phyloP scores from a whole-genome alignment of 2,329 filamentous ascomycete genomes.

The Pestalotiopsis sp. region DNA sequence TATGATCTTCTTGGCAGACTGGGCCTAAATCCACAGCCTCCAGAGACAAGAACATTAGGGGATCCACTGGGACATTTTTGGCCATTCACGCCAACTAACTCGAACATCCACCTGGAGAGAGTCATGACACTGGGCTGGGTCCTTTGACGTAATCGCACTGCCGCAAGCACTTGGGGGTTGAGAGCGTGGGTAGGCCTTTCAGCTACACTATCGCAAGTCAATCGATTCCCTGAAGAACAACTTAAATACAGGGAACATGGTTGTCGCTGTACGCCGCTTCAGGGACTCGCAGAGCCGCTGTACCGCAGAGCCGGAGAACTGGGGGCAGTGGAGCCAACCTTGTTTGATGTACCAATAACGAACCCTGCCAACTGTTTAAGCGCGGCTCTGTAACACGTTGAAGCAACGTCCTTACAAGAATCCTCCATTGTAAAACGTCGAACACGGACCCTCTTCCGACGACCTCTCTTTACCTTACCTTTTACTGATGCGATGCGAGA shows the following conservation, averaged over 20 bases:
- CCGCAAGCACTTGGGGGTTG: too few species aligned
- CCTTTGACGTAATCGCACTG: too few species aligned
- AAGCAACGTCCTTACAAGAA: conserved; percentile 40
- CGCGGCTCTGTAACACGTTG: conserved; percentile 41
- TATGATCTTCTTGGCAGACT: not conserved
- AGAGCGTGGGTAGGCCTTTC: too few species aligned
- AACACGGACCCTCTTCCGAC: conserved; percentile 31
- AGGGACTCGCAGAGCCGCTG: conserved; percentile 10
- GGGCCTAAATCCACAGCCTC: not conserved
- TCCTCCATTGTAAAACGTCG: conserved; percentile 42
- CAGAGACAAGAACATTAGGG: not conserved
- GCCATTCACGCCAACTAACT: too few species aligned
- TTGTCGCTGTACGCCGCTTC: not conserved
- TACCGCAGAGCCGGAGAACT: conserved; percentile 20
- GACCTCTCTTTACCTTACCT: conserved; percentile 8
- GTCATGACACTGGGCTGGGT: too few species aligned
- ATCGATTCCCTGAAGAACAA: too few species aligned
- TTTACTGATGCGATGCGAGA: conserved; percentile 23
- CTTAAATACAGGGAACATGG: not conserved
- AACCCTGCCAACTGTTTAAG: conserved; percentile 29
- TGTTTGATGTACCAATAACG: conserved; percentile 29
- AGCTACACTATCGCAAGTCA: too few species aligned
- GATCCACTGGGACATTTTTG: too few species aligned
- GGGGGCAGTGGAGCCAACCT: conserved; percentile 11
- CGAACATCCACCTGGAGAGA: too few species aligned